Evolutionary conservation across 2,329 filamentous ascomycete genomes (phyloP).

Genomic region (Sporothrix globosa): DNA sequence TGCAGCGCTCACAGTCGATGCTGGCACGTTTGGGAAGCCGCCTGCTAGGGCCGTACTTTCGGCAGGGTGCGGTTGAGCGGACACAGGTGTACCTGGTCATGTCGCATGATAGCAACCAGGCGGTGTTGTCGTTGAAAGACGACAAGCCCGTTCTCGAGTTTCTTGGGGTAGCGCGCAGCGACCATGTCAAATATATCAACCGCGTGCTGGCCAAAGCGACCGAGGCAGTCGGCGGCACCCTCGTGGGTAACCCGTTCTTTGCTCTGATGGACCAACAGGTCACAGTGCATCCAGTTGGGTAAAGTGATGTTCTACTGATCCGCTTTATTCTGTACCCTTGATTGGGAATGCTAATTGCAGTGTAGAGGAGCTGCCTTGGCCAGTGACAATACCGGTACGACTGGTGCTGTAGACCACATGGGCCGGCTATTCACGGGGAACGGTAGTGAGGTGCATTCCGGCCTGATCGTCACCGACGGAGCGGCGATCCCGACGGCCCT

Average conservation of each 20-base stretch:
- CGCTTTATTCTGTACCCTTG: neutral
- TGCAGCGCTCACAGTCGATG: conserved; percentile 51
- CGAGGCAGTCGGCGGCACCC: conserved; percentile 60
- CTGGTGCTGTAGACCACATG: conserved; percentile 63
- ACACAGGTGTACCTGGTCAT: conserved; percentile 69
- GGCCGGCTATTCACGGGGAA: conserved; percentile 63
- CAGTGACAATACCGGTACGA: conserved; percentile 57
- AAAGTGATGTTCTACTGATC: conserved; percentile 36
- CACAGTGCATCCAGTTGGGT: conserved; percentile 69
- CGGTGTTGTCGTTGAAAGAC: conserved; percentile 59
- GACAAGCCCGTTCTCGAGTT: conserved; percentile 65
- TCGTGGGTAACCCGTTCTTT: conserved; percentile 62
- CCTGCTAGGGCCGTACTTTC: conserved; percentile 62
- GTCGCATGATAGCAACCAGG: conserved; percentile 68
- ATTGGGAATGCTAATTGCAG: neutral
- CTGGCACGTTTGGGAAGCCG: conserved; percentile 56
- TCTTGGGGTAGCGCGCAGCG: conserved; percentile 59
- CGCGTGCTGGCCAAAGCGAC: conserved; percentile 58
- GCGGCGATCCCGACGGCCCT: conserved; percentile 64
- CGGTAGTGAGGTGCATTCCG: conserved; percentile 55
- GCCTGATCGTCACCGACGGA: conserved; percentile 65
- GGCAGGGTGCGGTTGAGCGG: conserved; percentile 58
- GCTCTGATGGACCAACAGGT: conserved; percentile 60
- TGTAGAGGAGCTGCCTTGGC: conserved; percentile 62
- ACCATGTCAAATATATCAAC: conserved; percentile 59